A percentile compares a stretch with the other conserved stretches of the same genome.
Evolutionary conservation across 495 filamentous ascomycete species (phyloP).

Genomic region (Podospora conica): DNA sequence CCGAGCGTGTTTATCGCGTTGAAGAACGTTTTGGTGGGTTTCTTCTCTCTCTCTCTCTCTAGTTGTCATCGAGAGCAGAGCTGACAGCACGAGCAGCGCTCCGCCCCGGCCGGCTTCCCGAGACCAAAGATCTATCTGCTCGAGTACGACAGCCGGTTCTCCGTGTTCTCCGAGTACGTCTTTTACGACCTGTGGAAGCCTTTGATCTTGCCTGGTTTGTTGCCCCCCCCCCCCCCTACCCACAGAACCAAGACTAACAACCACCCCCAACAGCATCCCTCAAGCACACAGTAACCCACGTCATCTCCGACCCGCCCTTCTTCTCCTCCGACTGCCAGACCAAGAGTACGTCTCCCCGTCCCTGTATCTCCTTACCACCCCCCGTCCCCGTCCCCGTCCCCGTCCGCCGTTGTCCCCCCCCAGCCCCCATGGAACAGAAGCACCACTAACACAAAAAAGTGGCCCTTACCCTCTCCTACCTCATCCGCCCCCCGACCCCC

Average conservation of each 20-base stretch:
- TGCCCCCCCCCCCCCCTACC: constrained; percentile 1
- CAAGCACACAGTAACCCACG: constrained; percentile 57
- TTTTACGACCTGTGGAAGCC: constrained; percentile 68
- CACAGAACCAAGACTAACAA: neutral
- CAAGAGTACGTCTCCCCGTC: constrained; percentile 46
- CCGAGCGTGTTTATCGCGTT: constrained; percentile 71
- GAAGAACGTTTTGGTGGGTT: constrained; percentile 57
- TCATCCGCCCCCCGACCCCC: constrained; percentile 30
- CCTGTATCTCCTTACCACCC: neutral
- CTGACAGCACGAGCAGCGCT: constrained; percentile 21
- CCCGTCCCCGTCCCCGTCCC: neutral
- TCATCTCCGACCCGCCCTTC: constrained; percentile 74
- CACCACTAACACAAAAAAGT: constrained; percentile 32
- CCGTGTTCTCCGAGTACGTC: constrained; percentile 62
- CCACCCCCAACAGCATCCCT: constrained; percentile 36
- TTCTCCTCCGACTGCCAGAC: constrained; percentile 75
- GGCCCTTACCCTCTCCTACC: constrained; percentile 66
- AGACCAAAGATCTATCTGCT: constrained; percentile 54
- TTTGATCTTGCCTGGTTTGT: constrained; percentile 52
- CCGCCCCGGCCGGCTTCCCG: constrained; percentile 25
- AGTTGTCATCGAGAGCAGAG: neutral
- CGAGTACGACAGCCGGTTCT: constrained; percentile 67
- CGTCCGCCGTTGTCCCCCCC: neutral
- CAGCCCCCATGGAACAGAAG: neutral
- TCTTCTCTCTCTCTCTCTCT: neutral